Conservation (phyloP, 2,329 filamentous ascomycete species). For the Aspergillus ochraceus region DNA sequence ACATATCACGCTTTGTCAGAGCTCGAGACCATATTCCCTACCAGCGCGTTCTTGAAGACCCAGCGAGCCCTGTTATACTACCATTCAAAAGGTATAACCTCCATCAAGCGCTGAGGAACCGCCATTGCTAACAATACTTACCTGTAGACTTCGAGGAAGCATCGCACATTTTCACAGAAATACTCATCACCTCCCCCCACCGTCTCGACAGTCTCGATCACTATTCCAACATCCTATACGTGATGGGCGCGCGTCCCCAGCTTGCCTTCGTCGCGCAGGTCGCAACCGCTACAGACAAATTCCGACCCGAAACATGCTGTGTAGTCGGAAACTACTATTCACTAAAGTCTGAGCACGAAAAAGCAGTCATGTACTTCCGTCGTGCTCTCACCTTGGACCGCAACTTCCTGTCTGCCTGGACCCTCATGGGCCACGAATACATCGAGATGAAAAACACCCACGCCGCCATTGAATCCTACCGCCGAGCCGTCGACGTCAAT, state of each 20-base stretch:
- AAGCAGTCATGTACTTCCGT: conserved; percentile 96
- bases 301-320: conserved; percentile 93
- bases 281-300: conserved; percentile 89
- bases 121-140: conserved; percentile 13
- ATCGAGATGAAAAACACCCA: conserved; percentile 99
- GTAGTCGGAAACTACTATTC: conserved; percentile 98
- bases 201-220: conserved; percentile 89
- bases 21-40: conserved; percentile 80
- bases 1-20: conserved; percentile 75
- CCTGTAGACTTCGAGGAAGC: conserved; percentile 61
- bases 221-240: conserved; percentile 96
- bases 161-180: conserved; percentile 64
- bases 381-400: conserved; percentile 87
- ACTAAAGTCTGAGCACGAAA: conserved; percentile 90
- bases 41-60: conserved; percentile 84
- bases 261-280: conserved; percentile 90
- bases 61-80: conserved; percentile 87
- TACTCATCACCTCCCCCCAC: conserved; percentile 65
- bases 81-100: conserved; percentile 68
- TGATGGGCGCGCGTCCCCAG: conserved; percentile 83
- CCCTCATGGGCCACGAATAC: conserved; percentile 97
- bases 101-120: not conserved
- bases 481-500: conserved; percentile 92
- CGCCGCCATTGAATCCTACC: conserved; percentile 94
- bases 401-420: conserved; percentile 92